Percentiles rank a stretch among this genome's conserved stretches.
These are phyloP conservation scores for Mycena filopes DNA, from an alignment of 768 basidiomycete species.

Conservation along the genomic window DNA sequence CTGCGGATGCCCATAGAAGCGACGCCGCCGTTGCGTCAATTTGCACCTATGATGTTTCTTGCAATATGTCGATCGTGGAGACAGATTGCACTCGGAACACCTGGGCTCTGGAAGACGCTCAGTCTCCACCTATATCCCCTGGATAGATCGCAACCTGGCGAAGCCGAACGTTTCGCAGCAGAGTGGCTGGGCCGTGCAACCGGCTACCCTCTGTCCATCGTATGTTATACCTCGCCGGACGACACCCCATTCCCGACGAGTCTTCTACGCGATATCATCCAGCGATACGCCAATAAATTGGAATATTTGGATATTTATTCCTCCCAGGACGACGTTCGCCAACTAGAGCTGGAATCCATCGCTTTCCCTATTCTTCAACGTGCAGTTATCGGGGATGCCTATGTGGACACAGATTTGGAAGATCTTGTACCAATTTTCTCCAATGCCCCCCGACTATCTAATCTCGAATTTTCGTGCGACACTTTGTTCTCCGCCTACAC, in stretches of 20 bases:
- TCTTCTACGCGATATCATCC: slow-evolving; percentile 13
- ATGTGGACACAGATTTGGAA: not conserved
- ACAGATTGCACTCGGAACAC: slow-evolving; percentile 2
- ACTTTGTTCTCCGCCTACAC: not conserved
- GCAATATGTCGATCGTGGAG: too few relatives aligned
- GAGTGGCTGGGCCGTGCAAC: slow-evolving; percentile 3
- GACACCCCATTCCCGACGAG: not conserved
- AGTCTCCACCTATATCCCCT: not conserved
- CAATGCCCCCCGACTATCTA: not conserved
- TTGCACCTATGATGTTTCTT: too few relatives aligned
- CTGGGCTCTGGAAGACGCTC: slow-evolving; percentile 4
- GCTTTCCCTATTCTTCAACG: slow-evolving; percentile 2
- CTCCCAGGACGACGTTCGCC: not conserved
- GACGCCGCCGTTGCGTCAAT: too few relatives aligned
- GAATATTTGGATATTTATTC: slow-evolving; percentile 4
- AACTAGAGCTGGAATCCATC: not conserved
- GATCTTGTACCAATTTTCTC: not conserved
- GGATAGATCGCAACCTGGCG: not conserved
- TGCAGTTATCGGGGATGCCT: not conserved
- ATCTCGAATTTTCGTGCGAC: not conserved
- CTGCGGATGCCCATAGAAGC: too few relatives aligned
- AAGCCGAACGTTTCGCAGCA: slow-evolving; percentile 2
- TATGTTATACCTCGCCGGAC: not conserved
- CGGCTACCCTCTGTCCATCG: not conserved
- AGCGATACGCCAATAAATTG: not conserved